Percentiles rank a stretch among this genome's conserved stretches.
Evolutionary conservation across 2,329 filamentous ascomycete species (phyloP).

Genomic region (Fusarium palustre): DNA sequence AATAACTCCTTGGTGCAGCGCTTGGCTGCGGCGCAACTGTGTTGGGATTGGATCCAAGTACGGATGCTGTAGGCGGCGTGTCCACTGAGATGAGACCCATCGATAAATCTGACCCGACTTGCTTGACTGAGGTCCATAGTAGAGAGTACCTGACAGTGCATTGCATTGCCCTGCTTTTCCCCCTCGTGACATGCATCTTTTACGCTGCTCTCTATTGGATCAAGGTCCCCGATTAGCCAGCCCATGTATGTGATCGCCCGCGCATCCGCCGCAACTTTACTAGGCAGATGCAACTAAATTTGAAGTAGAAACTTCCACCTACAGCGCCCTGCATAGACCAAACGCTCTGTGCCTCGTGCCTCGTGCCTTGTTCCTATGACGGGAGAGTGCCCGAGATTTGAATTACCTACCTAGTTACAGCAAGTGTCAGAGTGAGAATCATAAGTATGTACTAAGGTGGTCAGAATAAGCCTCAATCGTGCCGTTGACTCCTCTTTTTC

Average conservation of each 20-base stretch:
- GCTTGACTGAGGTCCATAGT: neutral
- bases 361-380: slow-evolving; percentile 37
- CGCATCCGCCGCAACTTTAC: slow-evolving; percentile 39
- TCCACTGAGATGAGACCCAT: slow-evolving; percentile 30
- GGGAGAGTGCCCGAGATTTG: slow-evolving; percentile 14
- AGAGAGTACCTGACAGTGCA: neutral
- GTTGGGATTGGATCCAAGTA: slow-evolving; percentile 14
- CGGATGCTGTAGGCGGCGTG: neutral
- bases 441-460: neutral
- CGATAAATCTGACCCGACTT: neutral
- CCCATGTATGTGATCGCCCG: slow-evolving; percentile 39
- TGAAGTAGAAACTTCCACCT: slow-evolving; percentile 14
- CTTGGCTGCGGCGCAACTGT: slow-evolving; percentile 27
- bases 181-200: slow-evolving; percentile 38
- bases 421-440: slow-evolving; percentile 13
- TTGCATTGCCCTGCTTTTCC: slow-evolving; percentile 24
- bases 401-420: slow-evolving; percentile 15
- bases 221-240: slow-evolving; percentile 1
- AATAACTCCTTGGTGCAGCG: slow-evolving; percentile 7
- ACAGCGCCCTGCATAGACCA: slow-evolving; percentile 28
- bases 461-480: slow-evolving; percentile 41
- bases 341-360: slow-evolving; percentile 33
- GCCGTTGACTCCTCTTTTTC: slow-evolving; percentile 31
- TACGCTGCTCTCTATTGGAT: slow-evolving; percentile 29
- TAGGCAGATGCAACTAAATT: slow-evolving; percentile 26